Evolutionary conservation across 495 filamentous ascomycete species (phyloP).

Genomic region (Bombardia bombarda): DNA sequence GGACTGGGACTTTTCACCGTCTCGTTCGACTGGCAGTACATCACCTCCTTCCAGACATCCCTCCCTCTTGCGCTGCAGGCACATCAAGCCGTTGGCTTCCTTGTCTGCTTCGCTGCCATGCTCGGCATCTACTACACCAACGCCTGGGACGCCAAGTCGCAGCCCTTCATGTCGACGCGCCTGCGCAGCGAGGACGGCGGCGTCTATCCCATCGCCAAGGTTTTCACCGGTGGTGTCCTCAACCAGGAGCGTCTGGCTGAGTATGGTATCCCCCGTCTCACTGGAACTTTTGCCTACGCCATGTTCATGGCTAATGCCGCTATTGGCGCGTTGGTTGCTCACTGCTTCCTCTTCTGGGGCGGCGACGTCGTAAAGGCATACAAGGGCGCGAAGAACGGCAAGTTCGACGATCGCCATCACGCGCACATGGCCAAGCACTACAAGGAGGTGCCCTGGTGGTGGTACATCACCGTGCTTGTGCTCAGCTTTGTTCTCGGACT

Average conservation of each 20-base stretch:
- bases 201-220: conserved; percentile 37
- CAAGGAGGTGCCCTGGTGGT: conserved; percentile 47
- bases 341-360: conserved; percentile 18
- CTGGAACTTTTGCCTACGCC: conserved; percentile 33
- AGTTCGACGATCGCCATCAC: conserved; percentile 15
- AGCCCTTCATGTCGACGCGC: conserved; percentile 44
- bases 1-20: conserved; percentile 40
- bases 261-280: conserved; percentile 34
- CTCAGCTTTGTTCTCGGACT: conserved; percentile 43
- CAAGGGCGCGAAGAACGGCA: conserved; percentile 9
- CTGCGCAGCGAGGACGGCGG: conserved; percentile 26
- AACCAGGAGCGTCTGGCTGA: conserved; percentile 15
- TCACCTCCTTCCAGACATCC: conserved; percentile 30
- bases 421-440: conserved; percentile 34
- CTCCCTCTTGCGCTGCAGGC: conserved; percentile 12
- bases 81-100: conserved; percentile 26
- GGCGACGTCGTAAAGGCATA: conserved; percentile 8
- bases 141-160: conserved; percentile 33
- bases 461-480: conserved; percentile 41
- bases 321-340: conserved; percentile 13
- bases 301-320: conserved; percentile 39
- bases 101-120: conserved; percentile 35
- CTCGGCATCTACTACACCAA: conserved; percentile 42
- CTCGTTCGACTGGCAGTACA: conserved; percentile 51
- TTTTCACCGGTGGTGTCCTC: conserved; percentile 31